phyloP scores from a whole-genome alignment of 208 protist genomes.

The Crithidia acanthocephali region DNA sequence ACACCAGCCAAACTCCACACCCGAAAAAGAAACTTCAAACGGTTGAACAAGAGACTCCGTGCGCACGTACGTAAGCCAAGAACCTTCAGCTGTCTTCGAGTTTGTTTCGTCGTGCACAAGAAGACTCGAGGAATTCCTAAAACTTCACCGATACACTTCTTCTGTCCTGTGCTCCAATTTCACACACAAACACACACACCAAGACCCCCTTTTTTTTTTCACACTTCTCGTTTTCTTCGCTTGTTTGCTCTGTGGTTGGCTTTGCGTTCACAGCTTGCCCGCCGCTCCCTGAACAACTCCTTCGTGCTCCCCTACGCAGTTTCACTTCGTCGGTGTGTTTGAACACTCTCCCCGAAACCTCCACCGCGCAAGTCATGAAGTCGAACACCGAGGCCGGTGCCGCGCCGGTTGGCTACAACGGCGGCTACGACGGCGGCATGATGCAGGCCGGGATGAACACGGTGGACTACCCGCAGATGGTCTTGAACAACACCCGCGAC shows the following conservation, averaged over 20 bases:
- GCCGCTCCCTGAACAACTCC: too few relatives aligned
- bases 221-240: background rate
- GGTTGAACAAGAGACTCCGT: background rate
- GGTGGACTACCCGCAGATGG: constrained; percentile 40
- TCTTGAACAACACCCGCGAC: constrained; percentile 54
- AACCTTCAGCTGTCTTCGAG: too few relatives aligned
- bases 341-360: background rate
- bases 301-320: too few relatives aligned
- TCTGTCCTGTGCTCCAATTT: background rate
- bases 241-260: too few relatives aligned
- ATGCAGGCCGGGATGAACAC: constrained; percentile 26
- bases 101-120: too few relatives aligned
- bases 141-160: too few relatives aligned
- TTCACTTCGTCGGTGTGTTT: too few relatives aligned
- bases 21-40: background rate
- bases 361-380: too few relatives aligned
- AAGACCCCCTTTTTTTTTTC: constrained; percentile 11
- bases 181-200: constrained; percentile 23
- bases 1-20: background rate
- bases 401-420: constrained; percentile 21
- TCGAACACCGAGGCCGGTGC: constrained; percentile 22
- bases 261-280: too few relatives aligned
- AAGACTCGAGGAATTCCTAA: background rate
- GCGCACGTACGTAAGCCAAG: background rate
- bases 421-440: constrained; percentile 37